Evolutionary conservation across 2,329 filamentous ascomycete species (phyloP).

Genomic region (Xylaria sp.): DNA sequence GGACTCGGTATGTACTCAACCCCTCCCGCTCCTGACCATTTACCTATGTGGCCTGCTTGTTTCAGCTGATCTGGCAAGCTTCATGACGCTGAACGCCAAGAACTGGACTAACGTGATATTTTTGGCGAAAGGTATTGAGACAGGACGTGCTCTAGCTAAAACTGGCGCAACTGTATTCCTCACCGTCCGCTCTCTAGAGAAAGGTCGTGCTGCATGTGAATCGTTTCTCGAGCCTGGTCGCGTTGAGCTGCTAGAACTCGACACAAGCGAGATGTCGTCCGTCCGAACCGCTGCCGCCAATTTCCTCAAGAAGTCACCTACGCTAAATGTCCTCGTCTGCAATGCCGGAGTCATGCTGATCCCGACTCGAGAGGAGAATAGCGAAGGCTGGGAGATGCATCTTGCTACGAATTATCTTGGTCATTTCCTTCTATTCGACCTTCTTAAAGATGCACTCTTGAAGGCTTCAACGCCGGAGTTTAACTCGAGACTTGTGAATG

Average conservation of each 20-base stretch:
- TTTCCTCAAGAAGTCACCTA: constrained; percentile 33
- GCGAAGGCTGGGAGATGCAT: constrained; percentile 37
- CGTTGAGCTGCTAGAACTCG: constrained; percentile 33
- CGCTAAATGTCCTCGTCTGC: constrained; percentile 50
- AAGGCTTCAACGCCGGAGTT: constrained; percentile 28
- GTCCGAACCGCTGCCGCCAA: constrained; percentile 32
- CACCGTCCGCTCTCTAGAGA: constrained; percentile 29
- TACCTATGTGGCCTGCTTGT: neutral
- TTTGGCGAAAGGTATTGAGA: constrained; percentile 22
- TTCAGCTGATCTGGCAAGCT: neutral
- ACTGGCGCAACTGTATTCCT: constrained; percentile 36
- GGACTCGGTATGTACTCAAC: constrained; percentile 19
- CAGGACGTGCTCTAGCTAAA: constrained; percentile 32
- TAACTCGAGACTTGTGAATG: constrained; percentile 35
- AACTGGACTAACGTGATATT: neutral
- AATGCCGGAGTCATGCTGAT: constrained; percentile 35
- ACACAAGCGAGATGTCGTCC: constrained; percentile 20
- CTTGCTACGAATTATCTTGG: constrained; percentile 36
- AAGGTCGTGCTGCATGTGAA: constrained; percentile 20
- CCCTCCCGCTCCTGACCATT: neutral
- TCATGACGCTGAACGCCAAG: too few species aligned
- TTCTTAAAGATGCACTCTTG: constrained; percentile 30
- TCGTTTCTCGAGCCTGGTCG: constrained; percentile 32
- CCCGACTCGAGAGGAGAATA: constrained; percentile 29
- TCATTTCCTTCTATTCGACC: constrained; percentile 34